phyloP scores from a whole-genome alignment of 1,284 basidiomycete genomes.

The Cutaneotrichosporon arboriforme region DNA sequence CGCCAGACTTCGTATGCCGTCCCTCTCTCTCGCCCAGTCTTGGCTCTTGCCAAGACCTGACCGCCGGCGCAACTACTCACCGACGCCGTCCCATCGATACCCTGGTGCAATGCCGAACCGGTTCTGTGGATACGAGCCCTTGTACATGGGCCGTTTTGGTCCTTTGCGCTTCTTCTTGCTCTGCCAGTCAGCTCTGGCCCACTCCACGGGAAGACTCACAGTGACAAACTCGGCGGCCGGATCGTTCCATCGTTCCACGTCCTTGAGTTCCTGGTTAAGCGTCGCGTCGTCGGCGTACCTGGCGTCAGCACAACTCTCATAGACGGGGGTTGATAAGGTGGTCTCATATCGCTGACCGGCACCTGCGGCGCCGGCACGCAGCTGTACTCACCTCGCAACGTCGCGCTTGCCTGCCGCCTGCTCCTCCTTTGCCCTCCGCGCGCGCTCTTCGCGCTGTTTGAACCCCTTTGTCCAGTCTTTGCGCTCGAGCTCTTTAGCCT shows the following conservation, averaged over 20 bases:
- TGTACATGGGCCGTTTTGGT: conserved; percentile 77
- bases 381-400: conserved; percentile 63
- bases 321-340: too few relatives aligned
- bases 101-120: conserved; percentile 91
- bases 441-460: conserved; percentile 72
- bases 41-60: too few relatives aligned
- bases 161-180: conserved; percentile 61
- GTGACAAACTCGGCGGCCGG: conserved; percentile 88
- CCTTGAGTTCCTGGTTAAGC: conserved; percentile 74
- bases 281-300: conserved; percentile 72
- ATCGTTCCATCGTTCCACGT: conserved; percentile 84
- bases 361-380: too few relatives aligned
- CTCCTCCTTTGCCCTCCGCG: conserved; percentile 59
- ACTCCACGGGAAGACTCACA: conserved; percentile 52
- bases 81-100: conserved; percentile 94
- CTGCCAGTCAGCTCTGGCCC: conserved; percentile 11
- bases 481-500: conserved; percentile 78
- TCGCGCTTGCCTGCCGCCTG: conserved; percentile 61
- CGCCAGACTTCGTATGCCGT: too few relatives aligned
- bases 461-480: conserved; percentile 97
- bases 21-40: too few relatives aligned
- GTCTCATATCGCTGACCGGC: too few relatives aligned
- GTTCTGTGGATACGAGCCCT: conserved; percentile 86
- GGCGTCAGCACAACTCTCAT: conserved; percentile 10
- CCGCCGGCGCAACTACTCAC: too few relatives aligned